These are phyloP conservation scores for Aureobasidium sp. DNA, from an alignment of 2,329 filamentous ascomycete species.

Conservation along the genomic window DNA sequence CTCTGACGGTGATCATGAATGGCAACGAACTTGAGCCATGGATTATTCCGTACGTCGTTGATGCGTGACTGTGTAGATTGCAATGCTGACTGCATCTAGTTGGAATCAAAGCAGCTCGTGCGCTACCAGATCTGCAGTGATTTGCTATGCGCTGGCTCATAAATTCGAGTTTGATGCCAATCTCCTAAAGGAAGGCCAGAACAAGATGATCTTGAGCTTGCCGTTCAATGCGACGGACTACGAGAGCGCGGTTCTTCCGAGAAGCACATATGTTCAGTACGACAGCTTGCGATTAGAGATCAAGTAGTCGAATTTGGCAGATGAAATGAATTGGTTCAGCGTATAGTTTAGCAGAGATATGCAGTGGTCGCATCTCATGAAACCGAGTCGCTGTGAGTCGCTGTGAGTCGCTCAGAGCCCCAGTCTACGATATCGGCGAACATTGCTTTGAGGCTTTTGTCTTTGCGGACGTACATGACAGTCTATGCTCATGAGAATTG, in stretches of 20 bases:
- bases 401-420: too few relatives aligned
- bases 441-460: neutral
- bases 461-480: neutral
- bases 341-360: neutral
- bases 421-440: neutral
- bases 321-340: too few relatives aligned
- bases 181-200: slow-evolving; percentile 46
- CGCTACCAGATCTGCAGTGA: slow-evolving; percentile 52
- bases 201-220: slow-evolving; percentile 51
- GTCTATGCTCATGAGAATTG: neutral
- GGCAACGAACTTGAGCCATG: slow-evolving; percentile 42
- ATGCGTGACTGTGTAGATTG: neutral
- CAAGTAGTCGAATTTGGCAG: neutral
- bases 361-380: neutral
- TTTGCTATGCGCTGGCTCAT: slow-evolving; percentile 55
- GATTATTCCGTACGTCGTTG: slow-evolving; percentile 47
- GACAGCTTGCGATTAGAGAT: slow-evolving; percentile 57
- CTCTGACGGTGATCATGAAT: slow-evolving; percentile 46
- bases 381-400: too few relatives aligned
- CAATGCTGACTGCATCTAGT: slow-evolving; percentile 23
- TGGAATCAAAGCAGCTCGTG: slow-evolving; percentile 54
- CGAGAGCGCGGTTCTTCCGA: slow-evolving; percentile 51
- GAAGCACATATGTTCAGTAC: slow-evolving; percentile 57
- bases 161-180: slow-evolving; percentile 52
- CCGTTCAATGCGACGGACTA: slow-evolving; percentile 54